Conservation (phyloP, 2,329 filamentous ascomycete species). For the Boeremia lycopersici region DNA sequence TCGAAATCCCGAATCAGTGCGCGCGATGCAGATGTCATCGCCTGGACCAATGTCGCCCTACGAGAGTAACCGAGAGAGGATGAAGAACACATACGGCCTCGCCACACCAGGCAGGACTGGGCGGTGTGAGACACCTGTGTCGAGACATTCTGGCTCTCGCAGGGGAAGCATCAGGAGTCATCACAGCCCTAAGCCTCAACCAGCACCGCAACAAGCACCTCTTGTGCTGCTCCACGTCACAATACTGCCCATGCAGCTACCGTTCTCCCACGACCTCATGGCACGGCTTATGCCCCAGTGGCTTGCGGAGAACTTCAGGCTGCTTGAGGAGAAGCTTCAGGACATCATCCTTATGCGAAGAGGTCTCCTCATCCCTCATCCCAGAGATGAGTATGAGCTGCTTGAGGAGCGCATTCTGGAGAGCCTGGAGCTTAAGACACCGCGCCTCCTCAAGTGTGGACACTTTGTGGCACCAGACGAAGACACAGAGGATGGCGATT, state of each 20-base stretch:
- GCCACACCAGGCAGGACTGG: slow-evolving; percentile 40
- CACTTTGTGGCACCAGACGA: slow-evolving; percentile 65
- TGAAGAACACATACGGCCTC: slow-evolving; percentile 41
- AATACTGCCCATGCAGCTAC: slow-evolving; percentile 71
- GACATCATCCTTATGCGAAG: slow-evolving; percentile 73
- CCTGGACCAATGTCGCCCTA: slow-evolving; percentile 47
- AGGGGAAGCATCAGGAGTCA: slow-evolving; percentile 35
- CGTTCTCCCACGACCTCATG: slow-evolving; percentile 60
- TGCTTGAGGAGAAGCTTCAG: slow-evolving; percentile 71
- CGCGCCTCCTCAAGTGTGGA: slow-evolving; percentile 74
- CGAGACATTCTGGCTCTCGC: slow-evolving; percentile 36
- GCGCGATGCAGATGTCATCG: slow-evolving; percentile 74
- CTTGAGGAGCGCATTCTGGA: slow-evolving; percentile 79
- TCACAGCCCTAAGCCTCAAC: slow-evolving; percentile 35
- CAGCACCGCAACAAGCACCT: slow-evolving; percentile 60
- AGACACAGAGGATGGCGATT: slow-evolving; percentile 44
- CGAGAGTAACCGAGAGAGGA: slow-evolving; percentile 38
- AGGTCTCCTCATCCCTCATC: slow-evolving; percentile 77
- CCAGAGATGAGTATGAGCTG: slow-evolving; percentile 78
- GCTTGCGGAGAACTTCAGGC: slow-evolving; percentile 65
- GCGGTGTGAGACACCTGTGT: slow-evolving; percentile 39
- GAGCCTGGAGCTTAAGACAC: slow-evolving; percentile 72
- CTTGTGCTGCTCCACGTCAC: slow-evolving; percentile 80
- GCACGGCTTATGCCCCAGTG: slow-evolving; percentile 57
- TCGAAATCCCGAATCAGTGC: slow-evolving; percentile 71